phyloP scores from a whole-genome alignment of 306 rosid species.

The Cucurbita ficifolia region DNA sequence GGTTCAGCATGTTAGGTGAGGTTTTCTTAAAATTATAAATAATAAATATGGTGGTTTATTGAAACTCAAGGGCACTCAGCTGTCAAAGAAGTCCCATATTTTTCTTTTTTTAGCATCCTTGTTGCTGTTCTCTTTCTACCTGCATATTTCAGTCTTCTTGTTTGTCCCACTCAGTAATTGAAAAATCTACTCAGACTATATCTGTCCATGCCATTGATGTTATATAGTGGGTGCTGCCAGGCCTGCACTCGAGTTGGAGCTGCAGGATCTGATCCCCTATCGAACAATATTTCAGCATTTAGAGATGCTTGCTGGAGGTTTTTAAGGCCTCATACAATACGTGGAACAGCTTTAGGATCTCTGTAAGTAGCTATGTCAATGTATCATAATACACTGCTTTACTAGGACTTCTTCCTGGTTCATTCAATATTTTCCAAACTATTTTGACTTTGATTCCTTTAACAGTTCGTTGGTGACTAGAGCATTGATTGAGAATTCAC shows the following conservation, averaged over 20 bases:
- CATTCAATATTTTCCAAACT: not conserved
- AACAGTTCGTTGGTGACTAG: constrained; percentile 81
- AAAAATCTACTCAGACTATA: not conserved
- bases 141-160: not conserved
- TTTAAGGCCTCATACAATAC: constrained; percentile 89
- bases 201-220: constrained; percentile 16
- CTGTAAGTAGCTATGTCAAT: constrained; percentile 29
- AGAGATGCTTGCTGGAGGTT: constrained; percentile 97
- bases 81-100: not conserved
- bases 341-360: constrained; percentile 86
- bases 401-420: not conserved
- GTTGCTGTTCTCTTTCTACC: not conserved
- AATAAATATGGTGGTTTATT: not conserved
- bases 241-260: constrained; percentile 76
- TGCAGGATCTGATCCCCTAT: constrained; percentile 56
- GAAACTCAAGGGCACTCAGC: not conserved
- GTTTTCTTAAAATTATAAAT: not conserved
- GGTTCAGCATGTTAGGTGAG: not conserved
- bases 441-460: constrained; percentile 9
- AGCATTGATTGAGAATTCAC: constrained; percentile 80
- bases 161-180: not conserved
- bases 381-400: not conserved
- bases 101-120: not conserved
- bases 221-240: constrained; percentile 35
- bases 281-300: constrained; percentile 40